A percentile compares a stretch with the other conserved stretches of the same genome.
Evolutionary conservation across 768 basidiomycete genomes (phyloP).

Genomic region (Termitomyces sp.): DNA sequence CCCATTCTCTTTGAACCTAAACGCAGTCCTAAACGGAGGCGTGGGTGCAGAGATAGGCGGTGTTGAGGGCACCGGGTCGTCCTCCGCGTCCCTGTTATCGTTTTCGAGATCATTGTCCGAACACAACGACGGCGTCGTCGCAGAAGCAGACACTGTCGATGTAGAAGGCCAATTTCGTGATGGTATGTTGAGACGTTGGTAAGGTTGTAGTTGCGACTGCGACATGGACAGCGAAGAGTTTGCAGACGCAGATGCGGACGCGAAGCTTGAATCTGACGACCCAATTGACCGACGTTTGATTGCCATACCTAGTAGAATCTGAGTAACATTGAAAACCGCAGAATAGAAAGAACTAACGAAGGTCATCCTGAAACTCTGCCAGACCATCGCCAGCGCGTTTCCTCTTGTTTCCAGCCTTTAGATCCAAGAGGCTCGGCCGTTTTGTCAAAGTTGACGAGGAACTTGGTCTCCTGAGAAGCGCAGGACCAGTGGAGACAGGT

Average conservation of each 20-base stretch:
- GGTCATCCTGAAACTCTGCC: constrained; percentile 20
- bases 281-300: constrained; percentile 32
- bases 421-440: not conserved
- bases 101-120: constrained; percentile 60
- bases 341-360: constrained; percentile 25
- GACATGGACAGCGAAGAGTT: constrained; percentile 7
- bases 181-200: constrained; percentile 8
- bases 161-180: constrained; percentile 6
- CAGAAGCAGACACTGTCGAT: constrained; percentile 15
- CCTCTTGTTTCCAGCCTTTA: constrained; percentile 23
- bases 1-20: constrained; percentile 14
- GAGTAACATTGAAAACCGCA: not conserved
- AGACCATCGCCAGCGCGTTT: constrained; percentile 27
- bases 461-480: not conserved
- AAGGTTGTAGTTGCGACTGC: constrained; percentile 15
- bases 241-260: constrained; percentile 13
- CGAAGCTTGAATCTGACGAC: constrained; percentile 23
- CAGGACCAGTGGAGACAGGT: not conserved
- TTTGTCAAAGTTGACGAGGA: not conserved
- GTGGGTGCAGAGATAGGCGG: constrained; percentile 34
- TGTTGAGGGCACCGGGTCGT: constrained; percentile 48
- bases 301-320: constrained; percentile 14
- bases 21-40: constrained; percentile 16
- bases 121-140: constrained; percentile 63
- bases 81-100: constrained; percentile 43